Conservation (phyloP, 2,329 filamentous ascomycete species). For the Lojkania enalia region DNA sequence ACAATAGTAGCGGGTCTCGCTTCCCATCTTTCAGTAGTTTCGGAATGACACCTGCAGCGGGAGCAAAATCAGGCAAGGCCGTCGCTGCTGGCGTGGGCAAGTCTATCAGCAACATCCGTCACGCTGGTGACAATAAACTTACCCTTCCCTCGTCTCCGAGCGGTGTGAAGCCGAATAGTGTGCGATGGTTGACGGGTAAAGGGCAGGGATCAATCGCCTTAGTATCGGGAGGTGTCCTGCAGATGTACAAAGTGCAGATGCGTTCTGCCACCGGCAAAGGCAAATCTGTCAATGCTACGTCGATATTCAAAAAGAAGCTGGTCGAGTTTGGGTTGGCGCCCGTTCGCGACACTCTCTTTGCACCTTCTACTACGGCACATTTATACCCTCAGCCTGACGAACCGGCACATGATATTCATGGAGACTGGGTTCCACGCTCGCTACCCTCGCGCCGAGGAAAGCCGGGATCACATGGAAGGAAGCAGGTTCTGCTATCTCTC, state of each 20-base stretch:
- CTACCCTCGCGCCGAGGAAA: slow-evolving; percentile 29
- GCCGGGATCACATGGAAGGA: slow-evolving; percentile 10
- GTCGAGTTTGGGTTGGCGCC: slow-evolving; percentile 68
- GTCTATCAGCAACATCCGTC: slow-evolving; percentile 71
- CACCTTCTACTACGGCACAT: slow-evolving; percentile 35
- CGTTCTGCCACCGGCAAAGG: slow-evolving; percentile 49
- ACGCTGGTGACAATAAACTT: slow-evolving; percentile 75
- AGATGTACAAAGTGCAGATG: slow-evolving; percentile 63
- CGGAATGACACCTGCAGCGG: slow-evolving; percentile 46
- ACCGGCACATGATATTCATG: slow-evolving; percentile 28
- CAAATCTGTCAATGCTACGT: slow-evolving; percentile 45
- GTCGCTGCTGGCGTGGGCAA: slow-evolving; percentile 74
- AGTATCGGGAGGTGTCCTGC: slow-evolving; percentile 66
- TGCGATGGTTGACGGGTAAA: slow-evolving; percentile 67
- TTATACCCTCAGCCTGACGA: slow-evolving; percentile 33
- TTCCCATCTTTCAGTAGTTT: slow-evolving; percentile 42
- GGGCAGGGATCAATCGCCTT: slow-evolving; percentile 66
- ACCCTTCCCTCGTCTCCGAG: slow-evolving; percentile 63
- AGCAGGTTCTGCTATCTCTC: slow-evolving; percentile 42
- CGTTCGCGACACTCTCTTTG: slow-evolving; percentile 60
- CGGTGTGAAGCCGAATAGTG: slow-evolving; percentile 61
- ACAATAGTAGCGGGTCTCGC: slow-evolving; percentile 33
- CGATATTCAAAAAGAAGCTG: slow-evolving; percentile 60
- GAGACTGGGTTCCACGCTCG: slow-evolving; percentile 41
- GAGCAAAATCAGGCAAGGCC: slow-evolving; percentile 69